phyloP scores from a whole-genome alignment of 2,329 filamentous ascomycete species.

The Blastomyces emzantsi region DNA sequence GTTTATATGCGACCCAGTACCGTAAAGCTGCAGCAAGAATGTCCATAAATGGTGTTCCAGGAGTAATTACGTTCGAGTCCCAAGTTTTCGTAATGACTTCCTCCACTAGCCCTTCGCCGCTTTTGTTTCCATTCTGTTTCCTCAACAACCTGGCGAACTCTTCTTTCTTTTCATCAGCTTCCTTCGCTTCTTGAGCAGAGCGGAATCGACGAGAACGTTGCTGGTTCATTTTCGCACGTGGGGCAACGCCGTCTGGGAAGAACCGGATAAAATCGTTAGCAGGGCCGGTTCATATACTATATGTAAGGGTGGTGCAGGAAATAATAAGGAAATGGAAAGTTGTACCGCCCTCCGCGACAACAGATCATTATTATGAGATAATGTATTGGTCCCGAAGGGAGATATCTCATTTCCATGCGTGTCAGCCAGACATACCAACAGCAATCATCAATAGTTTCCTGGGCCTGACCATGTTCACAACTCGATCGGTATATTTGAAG shows the following conservation, averaged over 20 bases:
- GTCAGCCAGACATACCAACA: conserved; percentile 52
- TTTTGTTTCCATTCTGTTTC: conserved; percentile 60
- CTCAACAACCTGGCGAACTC: conserved; percentile 79
- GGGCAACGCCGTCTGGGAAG: conserved; percentile 76
- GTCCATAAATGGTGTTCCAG: conserved; percentile 98
- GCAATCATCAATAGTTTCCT: conserved; percentile 96
- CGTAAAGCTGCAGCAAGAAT: conserved; percentile 80
- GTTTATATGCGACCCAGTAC: conserved; percentile 96
- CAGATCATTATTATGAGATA: conserved; percentile 21
- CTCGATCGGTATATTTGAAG: conserved; percentile 96
- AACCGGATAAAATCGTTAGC: conserved; percentile 19
- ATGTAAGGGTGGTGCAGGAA: conserved; percentile 4
- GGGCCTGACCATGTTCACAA: conserved; percentile 97
- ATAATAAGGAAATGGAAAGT: conserved; percentile 12
- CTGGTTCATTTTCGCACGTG: conserved; percentile 99
- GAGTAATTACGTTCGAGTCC: conserved; percentile 82
- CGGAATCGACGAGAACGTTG: conserved; percentile 94
- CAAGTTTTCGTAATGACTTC: conserved; percentile 75
- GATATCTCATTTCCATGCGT: conserved; percentile 13
- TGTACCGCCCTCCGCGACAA: conserved; percentile 27
- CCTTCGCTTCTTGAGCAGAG: conserved; percentile 84
- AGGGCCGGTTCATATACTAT: conserved; percentile 5
- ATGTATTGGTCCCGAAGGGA: conserved; percentile 24
- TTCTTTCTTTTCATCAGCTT: conserved; percentile 85
- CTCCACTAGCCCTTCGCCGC: conserved; percentile 53